phyloP scores from a whole-genome alignment of 345 rosid species.

The Gossypium ekmanianum region DNA sequence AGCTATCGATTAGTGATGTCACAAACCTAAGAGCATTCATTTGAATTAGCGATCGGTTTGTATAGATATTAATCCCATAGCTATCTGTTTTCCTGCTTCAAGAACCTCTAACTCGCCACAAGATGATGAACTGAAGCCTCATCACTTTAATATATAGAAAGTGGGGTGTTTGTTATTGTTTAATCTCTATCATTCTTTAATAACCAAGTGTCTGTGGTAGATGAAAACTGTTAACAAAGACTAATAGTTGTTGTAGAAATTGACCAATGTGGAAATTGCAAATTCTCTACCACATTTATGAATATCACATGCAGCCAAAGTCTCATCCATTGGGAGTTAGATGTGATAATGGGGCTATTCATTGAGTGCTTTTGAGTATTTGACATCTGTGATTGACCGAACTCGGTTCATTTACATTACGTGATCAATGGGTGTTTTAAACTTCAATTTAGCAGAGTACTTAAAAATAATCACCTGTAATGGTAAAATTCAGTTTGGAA shows the following conservation, averaged over 20 bases:
- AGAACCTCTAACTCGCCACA: too few relatives aligned
- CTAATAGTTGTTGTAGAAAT: background rate
- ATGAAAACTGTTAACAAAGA: background rate
- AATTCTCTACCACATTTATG: background rate
- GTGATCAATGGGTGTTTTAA: background rate
- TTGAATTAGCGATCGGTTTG: background rate
- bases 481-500: background rate
- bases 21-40: background rate
- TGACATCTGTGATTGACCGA: background rate
- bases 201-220: background rate
- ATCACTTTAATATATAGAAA: background rate
- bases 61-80: constrained; percentile 9
- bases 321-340: background rate
- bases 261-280: background rate
- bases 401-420: background rate
- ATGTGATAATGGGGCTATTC: background rate
- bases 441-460: background rate
- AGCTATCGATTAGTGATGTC: background rate
- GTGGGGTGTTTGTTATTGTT: background rate
- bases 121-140: too few relatives aligned
- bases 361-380: background rate
- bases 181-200: background rate
- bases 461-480: background rate
- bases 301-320: background rate
- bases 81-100: background rate